Conservation (phyloP, 176 grass and related monocot genomes). For the Paspalum vaginatum region DNA sequence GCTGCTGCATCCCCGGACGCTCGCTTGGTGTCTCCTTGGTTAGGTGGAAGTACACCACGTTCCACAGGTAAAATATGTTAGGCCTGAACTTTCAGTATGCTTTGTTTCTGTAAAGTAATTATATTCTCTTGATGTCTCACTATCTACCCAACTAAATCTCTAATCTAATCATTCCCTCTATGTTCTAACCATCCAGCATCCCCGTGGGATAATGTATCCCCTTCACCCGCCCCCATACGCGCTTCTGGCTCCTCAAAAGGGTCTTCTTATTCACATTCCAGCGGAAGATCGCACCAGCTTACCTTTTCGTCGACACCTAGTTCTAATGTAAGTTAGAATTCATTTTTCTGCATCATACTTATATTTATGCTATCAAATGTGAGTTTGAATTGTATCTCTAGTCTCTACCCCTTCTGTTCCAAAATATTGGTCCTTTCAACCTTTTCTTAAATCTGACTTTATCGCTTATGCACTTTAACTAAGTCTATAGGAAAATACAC, state of each 20-base stretch:
- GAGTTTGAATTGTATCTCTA: background rate
- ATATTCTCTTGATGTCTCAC: conserved; percentile 4
- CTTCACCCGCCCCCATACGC: conserved; percentile 81
- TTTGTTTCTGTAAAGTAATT: conserved; percentile 36
- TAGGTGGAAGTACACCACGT: conserved; percentile 70
- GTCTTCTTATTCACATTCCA: conserved; percentile 57
- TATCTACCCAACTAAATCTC: conserved; percentile 9
- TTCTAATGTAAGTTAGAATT: conserved; percentile 61
- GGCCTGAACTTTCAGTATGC: background rate
- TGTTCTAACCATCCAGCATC: conserved; percentile 60
- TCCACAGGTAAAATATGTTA: conserved; percentile 51
- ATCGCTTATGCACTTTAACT: no score
- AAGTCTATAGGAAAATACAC: no score
- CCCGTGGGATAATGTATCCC: conserved; percentile 78
- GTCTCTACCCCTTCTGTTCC: background rate
- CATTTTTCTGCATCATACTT: conserved; percentile 11
- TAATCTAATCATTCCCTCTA: conserved; percentile 10
- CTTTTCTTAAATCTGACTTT: no score
- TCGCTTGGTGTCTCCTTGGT: conserved; percentile 92
- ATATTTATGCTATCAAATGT: conserved; percentile 12
- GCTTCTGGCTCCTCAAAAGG: conserved; percentile 87
- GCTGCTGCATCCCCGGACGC: conserved; percentile 91
- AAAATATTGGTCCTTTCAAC: no score
- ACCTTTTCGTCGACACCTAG: conserved; percentile 51
- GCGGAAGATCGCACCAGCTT: conserved; percentile 73